Evolutionary conservation across 371 early-diverging fungal genomes (phyloP), one percentile per base, ranked within the genome.

Genomic region (Lichtheimia corymbifera): DNA sequence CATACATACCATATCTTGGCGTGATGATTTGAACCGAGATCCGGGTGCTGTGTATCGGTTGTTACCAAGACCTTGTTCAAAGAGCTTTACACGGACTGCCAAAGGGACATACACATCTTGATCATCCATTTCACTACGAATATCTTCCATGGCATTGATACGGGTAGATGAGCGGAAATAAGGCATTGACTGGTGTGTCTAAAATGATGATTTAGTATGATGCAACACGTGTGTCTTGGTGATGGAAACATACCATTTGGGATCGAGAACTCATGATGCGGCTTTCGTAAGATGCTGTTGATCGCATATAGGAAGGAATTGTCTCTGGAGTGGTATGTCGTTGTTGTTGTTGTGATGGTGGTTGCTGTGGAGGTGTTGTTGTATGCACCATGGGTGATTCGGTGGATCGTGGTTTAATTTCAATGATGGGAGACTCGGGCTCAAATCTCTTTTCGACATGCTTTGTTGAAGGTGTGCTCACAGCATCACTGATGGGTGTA

Each of bases 111-210:
- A 68, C n/a, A 30, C 44, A 18, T 68, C 68, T 15, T 61, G 59
- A 6, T 64, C 64, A 9, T 50, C 41, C 58, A 68, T 60, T 43
- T 68, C 64, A 25, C 45, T 60, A 14, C 58, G 64, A 12, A 68
- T 68, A 27, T 68, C 68, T 11, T 68, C 68, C 56, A 64, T 61
- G 15, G 68, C 68, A 61, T 68, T 68, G 58, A 64, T 68, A 4
- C 53, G 55, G 4, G 68, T 68, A 3, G 68, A 61, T 7, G 64
- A 60, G 5, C 58, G 61, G 54, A 58, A 64, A 13, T 47, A 25
- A 13, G 64, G 64, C 25, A 56, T 24, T 44, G 18, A 42, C 27
- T 49, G 14, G 2, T n/a, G 47, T 18, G 15, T 49, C n/a, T 58
- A 42, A 24, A 15, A 2, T 15, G 18, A 45, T 14, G 15, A 24